These are phyloP conservation scores for Priceomyces carsonii DNA, from an alignment of 805 yeast species.

Conservation along the genomic window DNA sequence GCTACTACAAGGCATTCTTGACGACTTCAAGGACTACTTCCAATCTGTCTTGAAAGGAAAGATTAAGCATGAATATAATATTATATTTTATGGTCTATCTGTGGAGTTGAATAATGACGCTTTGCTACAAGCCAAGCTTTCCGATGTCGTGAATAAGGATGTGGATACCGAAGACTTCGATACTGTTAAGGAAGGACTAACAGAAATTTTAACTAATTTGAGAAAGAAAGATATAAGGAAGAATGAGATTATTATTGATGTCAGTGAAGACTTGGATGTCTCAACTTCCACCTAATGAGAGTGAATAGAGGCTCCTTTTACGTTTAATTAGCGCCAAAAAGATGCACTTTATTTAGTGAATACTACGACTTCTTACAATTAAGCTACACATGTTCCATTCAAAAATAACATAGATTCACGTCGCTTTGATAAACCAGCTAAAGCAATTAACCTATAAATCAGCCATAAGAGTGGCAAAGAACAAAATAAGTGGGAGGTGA, in stretches of 20 bases:
- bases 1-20: conserved; percentile 3
- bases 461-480: no score
- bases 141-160: background rate
- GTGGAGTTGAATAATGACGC: conserved; percentile 4
- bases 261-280: conserved; percentile 4
- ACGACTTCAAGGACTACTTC: conserved; percentile 5
- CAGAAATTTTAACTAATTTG: conserved; percentile 1
- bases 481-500: no score
- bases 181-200: conserved; percentile 1
- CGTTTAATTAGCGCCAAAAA: no score
- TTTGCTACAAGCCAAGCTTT: background rate
- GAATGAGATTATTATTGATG: conserved; percentile 2
- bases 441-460: no score
- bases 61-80: conserved; percentile 8
- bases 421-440: no score
- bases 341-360: no score
- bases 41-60: conserved; percentile 1
- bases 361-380: no score
- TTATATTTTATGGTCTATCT: conserved; percentile 8
- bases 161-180: background rate
- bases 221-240: conserved; percentile 4
- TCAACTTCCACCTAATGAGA: no score
- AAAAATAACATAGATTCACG: no score
- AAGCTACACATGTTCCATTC: no score
- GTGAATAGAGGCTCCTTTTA: no score